phyloP scores from a whole-genome alignment of 345 rosid genomes.

The Eucalyptus victrix region DNA sequence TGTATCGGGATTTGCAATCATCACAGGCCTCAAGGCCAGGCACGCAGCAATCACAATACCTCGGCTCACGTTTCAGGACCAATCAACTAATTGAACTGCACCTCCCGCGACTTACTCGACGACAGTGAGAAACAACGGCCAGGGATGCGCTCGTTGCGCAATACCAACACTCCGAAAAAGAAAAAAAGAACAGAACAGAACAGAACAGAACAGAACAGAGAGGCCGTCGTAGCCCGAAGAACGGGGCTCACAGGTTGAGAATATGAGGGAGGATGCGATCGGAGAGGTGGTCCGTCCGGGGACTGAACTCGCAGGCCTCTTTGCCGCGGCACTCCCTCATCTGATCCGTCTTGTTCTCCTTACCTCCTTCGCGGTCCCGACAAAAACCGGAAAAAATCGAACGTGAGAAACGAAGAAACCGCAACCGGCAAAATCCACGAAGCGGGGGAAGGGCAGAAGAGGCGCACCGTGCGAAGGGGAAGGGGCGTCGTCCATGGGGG shows the following conservation, averaged over 20 bases:
- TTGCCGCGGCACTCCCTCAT: conserved; percentile 26
- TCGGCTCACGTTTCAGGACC: neutral
- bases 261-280: conserved; percentile 62
- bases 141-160: neutral
- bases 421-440: neutral
- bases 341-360: conserved; percentile 7
- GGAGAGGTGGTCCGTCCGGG: conserved; percentile 9
- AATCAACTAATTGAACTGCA: neutral
- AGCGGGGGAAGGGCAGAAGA: neutral
- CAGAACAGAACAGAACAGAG: neutral
- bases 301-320: conserved; percentile 29
- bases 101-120: neutral
- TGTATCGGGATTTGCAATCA: neutral
- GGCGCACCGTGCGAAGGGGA: neutral
- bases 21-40: neutral
- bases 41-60: neutral
- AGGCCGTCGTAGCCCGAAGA: neutral
- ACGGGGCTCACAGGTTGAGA: conserved; percentile 51
- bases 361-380: neutral
- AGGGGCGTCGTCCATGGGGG: neutral
- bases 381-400: neutral
- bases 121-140: neutral
- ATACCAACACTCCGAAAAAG: neutral
- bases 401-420: neutral
- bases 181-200: neutral